A percentile compares a stretch with the other conserved stretches of the same genome.
These are phyloP conservation scores for Pseudomonodictys pantanalensis DNA, from an alignment of 495 filamentous ascomycete species.

Conservation along the genomic window DNA sequence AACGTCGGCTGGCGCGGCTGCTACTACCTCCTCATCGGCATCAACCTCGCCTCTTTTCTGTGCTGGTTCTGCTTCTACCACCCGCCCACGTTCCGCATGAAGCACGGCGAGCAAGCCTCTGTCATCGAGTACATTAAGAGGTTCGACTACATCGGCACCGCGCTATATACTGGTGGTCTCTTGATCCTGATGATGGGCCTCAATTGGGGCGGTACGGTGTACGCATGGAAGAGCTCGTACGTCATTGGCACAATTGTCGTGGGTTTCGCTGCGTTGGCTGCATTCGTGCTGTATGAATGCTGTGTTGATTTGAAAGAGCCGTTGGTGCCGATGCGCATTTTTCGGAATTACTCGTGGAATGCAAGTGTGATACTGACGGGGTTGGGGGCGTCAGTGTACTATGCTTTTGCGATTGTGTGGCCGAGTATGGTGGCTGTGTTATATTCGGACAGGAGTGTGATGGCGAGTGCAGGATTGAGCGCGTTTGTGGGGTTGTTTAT, in stretches of 20 bases:
- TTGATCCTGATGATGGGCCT: constrained; percentile 40
- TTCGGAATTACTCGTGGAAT: constrained; percentile 15
- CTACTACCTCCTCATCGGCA: constrained; percentile 36
- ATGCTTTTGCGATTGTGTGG: constrained; percentile 26
- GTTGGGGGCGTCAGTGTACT: constrained; percentile 22
- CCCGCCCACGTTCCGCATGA: constrained; percentile 35
- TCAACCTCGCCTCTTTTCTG: constrained; percentile 23
- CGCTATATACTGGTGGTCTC: constrained; percentile 33
- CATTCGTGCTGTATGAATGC: constrained; percentile 42
- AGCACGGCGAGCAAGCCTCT: constrained; percentile 28
- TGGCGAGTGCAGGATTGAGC: neutral
- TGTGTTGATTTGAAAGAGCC: constrained; percentile 19
- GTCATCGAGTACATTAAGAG: constrained; percentile 31
- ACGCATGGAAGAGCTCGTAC: constrained; percentile 42
- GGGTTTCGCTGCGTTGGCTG: constrained; percentile 39
- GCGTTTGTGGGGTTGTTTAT: constrained; percentile 1
- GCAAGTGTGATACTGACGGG: constrained; percentile 6
- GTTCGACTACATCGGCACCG: constrained; percentile 36
- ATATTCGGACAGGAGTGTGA: constrained; percentile 1
- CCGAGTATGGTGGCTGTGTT: constrained; percentile 12
- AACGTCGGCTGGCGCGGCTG: constrained; percentile 15
- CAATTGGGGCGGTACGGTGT: constrained; percentile 44
- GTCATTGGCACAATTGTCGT: constrained; percentile 43
- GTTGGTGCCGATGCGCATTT: constrained; percentile 30
- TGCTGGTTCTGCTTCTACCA: constrained; percentile 36